These are phyloP conservation scores for Hypoxylon subgilvum DNA, from an alignment of 495 filamentous ascomycete genomes.

Conservation along the genomic window DNA sequence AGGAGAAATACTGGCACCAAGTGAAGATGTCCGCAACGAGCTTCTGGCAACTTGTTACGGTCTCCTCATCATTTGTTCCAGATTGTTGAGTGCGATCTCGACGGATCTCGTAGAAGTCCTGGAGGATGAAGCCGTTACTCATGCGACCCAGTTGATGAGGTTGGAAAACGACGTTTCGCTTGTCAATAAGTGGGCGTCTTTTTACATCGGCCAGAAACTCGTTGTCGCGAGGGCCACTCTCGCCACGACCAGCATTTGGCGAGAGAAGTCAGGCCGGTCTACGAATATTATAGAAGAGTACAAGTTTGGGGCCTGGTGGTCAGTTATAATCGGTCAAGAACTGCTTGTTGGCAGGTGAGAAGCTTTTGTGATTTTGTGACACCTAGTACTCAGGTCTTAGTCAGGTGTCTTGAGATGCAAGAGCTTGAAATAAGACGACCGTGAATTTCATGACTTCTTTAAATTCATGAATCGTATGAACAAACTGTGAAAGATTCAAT, in stretches of 20 bases:
- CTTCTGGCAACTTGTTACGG: slow-evolving; percentile 1
- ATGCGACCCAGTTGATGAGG: slow-evolving; percentile 3
- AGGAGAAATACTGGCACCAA: neutral
- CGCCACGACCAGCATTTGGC: neutral
- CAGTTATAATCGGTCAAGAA: neutral
- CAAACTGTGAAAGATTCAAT: too few species aligned
- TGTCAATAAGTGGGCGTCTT: neutral
- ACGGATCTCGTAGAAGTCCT: slow-evolving; percentile 3
- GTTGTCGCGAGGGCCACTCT: neutral
- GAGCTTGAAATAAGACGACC: too few species aligned
- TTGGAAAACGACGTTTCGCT: slow-evolving; percentile 1
- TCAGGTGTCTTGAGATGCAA: too few species aligned
- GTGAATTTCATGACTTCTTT: too few species aligned
- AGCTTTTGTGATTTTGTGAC: too few species aligned
- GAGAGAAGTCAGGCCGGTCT: neutral
- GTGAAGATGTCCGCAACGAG: neutral
- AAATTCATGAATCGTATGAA: too few species aligned
- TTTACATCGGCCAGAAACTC: slow-evolving; percentile 6
- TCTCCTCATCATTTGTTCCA: neutral
- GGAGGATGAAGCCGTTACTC: slow-evolving; percentile 1
- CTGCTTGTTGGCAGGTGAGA: too few species aligned
- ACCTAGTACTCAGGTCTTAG: too few species aligned
- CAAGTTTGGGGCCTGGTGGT: neutral
- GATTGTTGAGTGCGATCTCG: neutral
- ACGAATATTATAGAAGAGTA: neutral